A percentile compares a stretch with the other conserved stretches of the same genome.
Evolutionary conservation across 768 basidiomycete genomes (phyloP).

Genomic region (Leccinum ochraceum): DNA sequence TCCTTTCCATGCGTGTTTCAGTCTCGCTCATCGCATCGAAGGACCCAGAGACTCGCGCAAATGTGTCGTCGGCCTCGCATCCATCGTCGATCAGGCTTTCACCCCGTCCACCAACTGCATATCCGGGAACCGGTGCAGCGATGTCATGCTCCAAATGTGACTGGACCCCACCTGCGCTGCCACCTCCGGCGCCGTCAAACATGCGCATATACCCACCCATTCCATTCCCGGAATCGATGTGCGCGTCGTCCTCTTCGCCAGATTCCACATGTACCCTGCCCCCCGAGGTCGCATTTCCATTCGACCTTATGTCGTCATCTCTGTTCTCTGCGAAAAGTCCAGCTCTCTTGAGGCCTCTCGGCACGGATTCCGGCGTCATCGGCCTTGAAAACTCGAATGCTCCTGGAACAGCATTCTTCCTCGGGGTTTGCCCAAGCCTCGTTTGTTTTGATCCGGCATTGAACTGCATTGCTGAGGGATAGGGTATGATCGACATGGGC

Average conservation of each 20-base stretch:
- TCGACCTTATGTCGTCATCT: conserved; percentile 6
- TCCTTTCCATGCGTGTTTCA: conserved; percentile 10
- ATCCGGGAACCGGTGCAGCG: conserved; percentile 20
- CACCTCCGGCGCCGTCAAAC: conserved; percentile 9
- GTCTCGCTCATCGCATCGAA: conserved; percentile 12
- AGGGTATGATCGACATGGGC: conserved; percentile 28
- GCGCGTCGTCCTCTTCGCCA: conserved; percentile 6
- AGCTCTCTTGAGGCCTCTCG: conserved; percentile 14
- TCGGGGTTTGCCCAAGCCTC: conserved; percentile 20
- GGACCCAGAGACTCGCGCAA: conserved; percentile 9
- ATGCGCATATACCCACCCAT: conserved; percentile 29
- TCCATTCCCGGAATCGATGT: background rate
- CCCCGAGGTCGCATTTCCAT: background rate
- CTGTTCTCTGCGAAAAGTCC: conserved; percentile 2
- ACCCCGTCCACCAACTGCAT: conserved; percentile 10
- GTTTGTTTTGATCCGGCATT: conserved; percentile 4
- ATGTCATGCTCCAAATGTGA: conserved; percentile 12
- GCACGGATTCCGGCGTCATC: conserved; percentile 21
- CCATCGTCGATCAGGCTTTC: background rate
- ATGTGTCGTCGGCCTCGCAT: conserved; percentile 4
- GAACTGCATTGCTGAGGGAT: conserved; percentile 15
- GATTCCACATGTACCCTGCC: conserved; percentile 3
- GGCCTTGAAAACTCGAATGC: conserved; percentile 17
- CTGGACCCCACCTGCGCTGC: background rate
- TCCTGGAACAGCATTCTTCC: conserved; percentile 12